Evolutionary conservation across 2,329 filamentous ascomycete genomes (phyloP), one percentile per base, ranked within the genome.

Genomic region (Epichloe festucae): DNA sequence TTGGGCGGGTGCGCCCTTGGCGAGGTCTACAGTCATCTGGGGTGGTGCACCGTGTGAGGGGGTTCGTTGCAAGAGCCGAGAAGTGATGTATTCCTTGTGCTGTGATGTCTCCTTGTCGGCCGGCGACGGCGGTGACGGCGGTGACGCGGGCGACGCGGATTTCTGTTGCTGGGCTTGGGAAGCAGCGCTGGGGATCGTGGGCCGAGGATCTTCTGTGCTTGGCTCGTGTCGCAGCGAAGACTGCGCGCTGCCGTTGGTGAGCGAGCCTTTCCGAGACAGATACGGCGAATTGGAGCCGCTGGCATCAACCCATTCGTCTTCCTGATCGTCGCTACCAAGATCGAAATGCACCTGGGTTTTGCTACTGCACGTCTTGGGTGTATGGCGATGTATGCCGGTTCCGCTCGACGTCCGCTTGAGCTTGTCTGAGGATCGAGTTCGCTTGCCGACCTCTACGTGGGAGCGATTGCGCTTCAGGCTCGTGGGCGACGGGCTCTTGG

Each of bases 21-120:
- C 74, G 62, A 65, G 69, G 54, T 84, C 76, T 53, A 75, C 69
- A 7, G 81, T 83, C 75, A 85, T 84, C 62, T 82, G 75, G 40
- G 81, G 82, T 38, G 82, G 78, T 3, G 78, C 76, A 55, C 77
- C 74, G 55, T 80, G 73, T 6, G 81, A 81, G 0, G 80, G 23
- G 75, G 74, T 79, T 57, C 84, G 76, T 60, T 84, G 78, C 2
- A 89, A 72, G 39, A 87, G 67, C 53, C 82, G 75, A 34, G 82
- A 82, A 6, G 84, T 87, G 49, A 87, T 76, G 54, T 83, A 79
- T 58, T 82, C 78, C 54, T 80, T 82, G 60, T 83, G 81, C 38
- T 73, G 70, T 14, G 66, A 61, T 34, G 68, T 70, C 53, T 73
- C 66, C 52, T 68, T 70, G 40, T 71, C 67, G 23, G 68, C 65